Percentiles rank a stretch among this genome's conserved stretches.
These are phyloP conservation scores for Gryganskiella cystojenkinii DNA, from an alignment of 192 early-diverging fungal species.

Conservation along the genomic window DNA sequence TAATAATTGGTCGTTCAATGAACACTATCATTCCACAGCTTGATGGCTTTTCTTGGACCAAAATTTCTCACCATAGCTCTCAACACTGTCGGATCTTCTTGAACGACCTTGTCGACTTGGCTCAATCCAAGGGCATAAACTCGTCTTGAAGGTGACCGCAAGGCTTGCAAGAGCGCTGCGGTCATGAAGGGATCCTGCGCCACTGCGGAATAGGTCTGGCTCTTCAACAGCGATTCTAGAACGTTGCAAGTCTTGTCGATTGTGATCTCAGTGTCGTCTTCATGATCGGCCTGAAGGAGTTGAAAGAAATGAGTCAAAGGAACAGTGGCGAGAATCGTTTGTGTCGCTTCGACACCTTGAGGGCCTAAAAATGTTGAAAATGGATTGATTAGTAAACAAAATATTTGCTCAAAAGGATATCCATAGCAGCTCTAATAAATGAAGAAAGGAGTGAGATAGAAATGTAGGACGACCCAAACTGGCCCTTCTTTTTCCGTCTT, in stretches of 20 bases:
- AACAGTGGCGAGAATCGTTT: constrained; percentile 15
- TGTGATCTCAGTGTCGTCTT: constrained; percentile 25
- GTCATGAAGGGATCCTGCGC: constrained; percentile 29
- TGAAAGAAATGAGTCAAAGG: constrained; percentile 28
- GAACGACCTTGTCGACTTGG: constrained; percentile 38
- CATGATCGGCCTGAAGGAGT: constrained; percentile 28
- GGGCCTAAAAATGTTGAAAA: neutral
- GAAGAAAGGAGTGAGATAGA: no score
- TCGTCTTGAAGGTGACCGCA: constrained; percentile 11
- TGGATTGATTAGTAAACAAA: no score
- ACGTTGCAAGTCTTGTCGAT: constrained; percentile 38
- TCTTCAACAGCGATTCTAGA: constrained; percentile 15
- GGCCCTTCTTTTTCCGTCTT: no score
- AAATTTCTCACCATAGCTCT: constrained; percentile 9
- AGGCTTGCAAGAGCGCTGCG: constrained; percentile 14
- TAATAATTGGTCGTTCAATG: no score
- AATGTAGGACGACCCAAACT: no score
- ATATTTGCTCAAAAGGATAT: no score
- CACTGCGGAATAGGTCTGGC: constrained; percentile 15
- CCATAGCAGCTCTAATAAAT: no score
- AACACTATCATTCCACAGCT: no score
- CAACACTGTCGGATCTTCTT: neutral
- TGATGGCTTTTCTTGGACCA: no score
- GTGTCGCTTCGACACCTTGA: neutral
- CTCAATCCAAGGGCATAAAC: constrained; percentile 22